A percentile compares a stretch with the other conserved stretches of the same genome.
Evolutionary conservation across 208 protist species (phyloP).

Genomic region (Trypanosoma rangeli): DNA sequence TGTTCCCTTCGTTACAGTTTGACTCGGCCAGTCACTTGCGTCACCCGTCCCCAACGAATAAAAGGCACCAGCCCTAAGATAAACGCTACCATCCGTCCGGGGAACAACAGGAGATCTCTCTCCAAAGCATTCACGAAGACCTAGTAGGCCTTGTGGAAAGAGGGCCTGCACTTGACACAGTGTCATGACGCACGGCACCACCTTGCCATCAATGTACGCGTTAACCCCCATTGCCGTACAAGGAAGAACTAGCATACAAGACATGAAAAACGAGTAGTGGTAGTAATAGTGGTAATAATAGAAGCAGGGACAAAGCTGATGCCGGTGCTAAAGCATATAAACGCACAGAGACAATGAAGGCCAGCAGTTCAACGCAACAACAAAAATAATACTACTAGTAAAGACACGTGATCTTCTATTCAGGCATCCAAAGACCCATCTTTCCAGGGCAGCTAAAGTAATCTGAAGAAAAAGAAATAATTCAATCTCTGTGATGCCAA

Average conservation of each 20-base stretch:
- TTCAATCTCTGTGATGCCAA: not conserved
- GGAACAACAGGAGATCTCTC: conserved; percentile 31
- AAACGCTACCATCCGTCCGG: conserved; percentile 19
- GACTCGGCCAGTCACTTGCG: not conserved
- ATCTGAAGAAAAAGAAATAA: not conserved
- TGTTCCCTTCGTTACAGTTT: not conserved
- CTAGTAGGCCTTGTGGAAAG: conserved; percentile 41
- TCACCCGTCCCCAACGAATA: not conserved
- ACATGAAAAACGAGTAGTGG: not conserved
- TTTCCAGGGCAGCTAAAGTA: not conserved
- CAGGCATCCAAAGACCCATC: too few species aligned
- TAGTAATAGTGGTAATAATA: not conserved
- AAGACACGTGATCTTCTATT: not conserved
- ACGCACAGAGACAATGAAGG: not conserved
- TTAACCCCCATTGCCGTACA: not conserved
- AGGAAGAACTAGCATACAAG: not conserved
- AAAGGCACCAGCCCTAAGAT: not conserved
- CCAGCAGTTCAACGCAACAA: not conserved
- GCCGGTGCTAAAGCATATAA: not conserved
- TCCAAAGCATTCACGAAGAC: conserved; percentile 22
- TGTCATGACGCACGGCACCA: conserved; percentile 36
- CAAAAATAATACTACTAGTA: not conserved
- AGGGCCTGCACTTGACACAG: conserved; percentile 29
- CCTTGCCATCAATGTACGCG: conserved; percentile 34
- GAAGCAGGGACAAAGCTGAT: not conserved